Conservation (phyloP, 257 asterid genomes). For the Penstemon barbatus region DNA sequence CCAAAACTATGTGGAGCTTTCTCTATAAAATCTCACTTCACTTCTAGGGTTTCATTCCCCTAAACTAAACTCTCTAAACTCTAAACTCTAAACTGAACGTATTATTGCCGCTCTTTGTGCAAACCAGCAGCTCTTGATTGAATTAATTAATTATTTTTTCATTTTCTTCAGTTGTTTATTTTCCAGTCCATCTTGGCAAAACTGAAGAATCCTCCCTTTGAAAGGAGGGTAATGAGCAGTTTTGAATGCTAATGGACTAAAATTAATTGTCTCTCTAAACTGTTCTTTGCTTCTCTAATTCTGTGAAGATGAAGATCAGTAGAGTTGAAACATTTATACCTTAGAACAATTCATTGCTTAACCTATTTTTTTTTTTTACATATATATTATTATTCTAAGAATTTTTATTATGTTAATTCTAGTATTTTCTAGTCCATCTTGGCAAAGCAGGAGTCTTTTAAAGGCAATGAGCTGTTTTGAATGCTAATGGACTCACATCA, state of each 20-base stretch:
- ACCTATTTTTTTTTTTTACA: no score
- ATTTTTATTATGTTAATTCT: background rate
- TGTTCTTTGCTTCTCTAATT: conserved; percentile 36
- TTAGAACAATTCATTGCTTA: no score
- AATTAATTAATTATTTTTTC: no score
- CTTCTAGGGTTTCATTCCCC: no score
- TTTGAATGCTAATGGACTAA: conserved; percentile 70
- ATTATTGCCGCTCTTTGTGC: no score
- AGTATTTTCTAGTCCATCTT: conserved; percentile 25
- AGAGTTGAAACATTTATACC: conserved; percentile 38
- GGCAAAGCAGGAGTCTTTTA: conserved; percentile 25
- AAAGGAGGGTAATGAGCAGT: conserved; percentile 37
- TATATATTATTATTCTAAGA: background rate
- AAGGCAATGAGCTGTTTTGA: conserved; percentile 23
- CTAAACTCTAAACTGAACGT: no score
- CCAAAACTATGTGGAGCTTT: no score
- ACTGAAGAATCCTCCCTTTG: conserved; percentile 32
- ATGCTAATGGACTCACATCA: conserved; percentile 22
- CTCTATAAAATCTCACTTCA: no score
- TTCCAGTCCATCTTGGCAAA: conserved; percentile 65
- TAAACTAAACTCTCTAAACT: no score
- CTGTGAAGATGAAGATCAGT: conserved; percentile 55
- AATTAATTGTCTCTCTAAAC: conserved; percentile 45
- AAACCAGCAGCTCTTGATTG: no score
- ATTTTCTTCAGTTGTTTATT: background rate